Evolutionary conservation across 2,329 filamentous ascomycete species (phyloP).

Genomic region (Hypocreales sp.): DNA sequence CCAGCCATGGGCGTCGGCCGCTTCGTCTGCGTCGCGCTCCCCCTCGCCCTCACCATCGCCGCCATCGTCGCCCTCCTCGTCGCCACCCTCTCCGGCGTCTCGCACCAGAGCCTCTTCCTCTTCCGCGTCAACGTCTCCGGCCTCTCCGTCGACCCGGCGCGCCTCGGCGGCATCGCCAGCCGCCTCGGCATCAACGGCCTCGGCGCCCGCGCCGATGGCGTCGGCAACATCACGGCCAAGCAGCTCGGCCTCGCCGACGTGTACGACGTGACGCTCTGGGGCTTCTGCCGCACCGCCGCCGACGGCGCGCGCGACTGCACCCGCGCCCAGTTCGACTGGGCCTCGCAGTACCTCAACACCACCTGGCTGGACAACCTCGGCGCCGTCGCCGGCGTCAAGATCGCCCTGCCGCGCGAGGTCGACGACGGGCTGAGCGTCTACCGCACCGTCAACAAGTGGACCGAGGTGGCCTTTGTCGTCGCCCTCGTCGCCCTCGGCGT

Average conservation of each 20-base stretch:
- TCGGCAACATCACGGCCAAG: conserved; percentile 37
- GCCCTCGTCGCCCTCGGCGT: conserved; percentile 53
- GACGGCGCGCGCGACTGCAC: conserved; percentile 49
- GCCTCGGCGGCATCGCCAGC: conserved; percentile 19
- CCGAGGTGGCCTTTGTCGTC: conserved; percentile 66
- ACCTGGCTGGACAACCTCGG: conserved; percentile 35
- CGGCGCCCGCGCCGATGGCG: conserved; percentile 7
- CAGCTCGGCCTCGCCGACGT: conserved; percentile 52
- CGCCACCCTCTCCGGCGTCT: conserved; percentile 37
- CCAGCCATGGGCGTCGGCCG: conserved; percentile 60
- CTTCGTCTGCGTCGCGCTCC: conserved; percentile 74
- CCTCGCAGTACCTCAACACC: conserved; percentile 55
- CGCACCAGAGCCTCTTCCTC: conserved; percentile 40
- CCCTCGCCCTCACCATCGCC: conserved; percentile 66
- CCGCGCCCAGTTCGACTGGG: conserved; percentile 59
- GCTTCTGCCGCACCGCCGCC: conserved; percentile 57
- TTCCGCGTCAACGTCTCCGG: conserved; percentile 47
- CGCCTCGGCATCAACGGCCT: conserved; percentile 6
- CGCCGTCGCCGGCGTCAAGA: conserved; percentile 31
- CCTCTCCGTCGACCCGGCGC: conserved; percentile 26
- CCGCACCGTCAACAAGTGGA: conserved; percentile 61
- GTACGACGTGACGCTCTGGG: conserved; percentile 76
- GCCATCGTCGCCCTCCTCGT: conserved; percentile 56
- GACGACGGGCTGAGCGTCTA: conserved; percentile 57
- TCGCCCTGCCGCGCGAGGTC: conserved; percentile 53